Evolutionary conservation across 352 stramenopile genomes (phyloP), one percentile per base, ranked within the genome.

Genomic region (Hyaloperonospora brassicae): DNA sequence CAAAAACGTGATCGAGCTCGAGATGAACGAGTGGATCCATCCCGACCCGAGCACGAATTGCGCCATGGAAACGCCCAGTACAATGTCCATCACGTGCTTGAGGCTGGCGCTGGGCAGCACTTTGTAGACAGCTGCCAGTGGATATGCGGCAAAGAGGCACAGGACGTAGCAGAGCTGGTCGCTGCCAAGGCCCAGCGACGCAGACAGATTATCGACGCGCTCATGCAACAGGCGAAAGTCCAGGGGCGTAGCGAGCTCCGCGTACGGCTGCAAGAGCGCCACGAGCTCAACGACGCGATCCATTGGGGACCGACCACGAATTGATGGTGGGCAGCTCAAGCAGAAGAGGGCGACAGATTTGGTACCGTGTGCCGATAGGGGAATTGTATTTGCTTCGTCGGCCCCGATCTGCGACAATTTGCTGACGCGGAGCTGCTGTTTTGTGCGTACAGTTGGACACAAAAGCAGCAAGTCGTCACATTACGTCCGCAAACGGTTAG

Each of bases 11-110:
- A 97, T 52, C 5, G 92, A 52, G 1, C 86, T 82, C 54, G 89
- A 92, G 41, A 98, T 66, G 25, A 98, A 76, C 49, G 96, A 97
- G 70, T 98, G 93, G 39, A 98, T 84, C 94, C 95, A 98, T n/a
- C 79, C 73, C 0, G 76, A 72, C 38, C 90, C 89, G 58, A 95
- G 73, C 11, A 96, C 95, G 61, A 97, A 97, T 65, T 98, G 94
- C 13, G 97, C 88, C 22, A 98, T 78, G 47, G 84, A 92, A 9
- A 97, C 73, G 39, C 95, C 95, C 21, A 97, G 72, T 22, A 90
- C 47, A 38, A 98, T 87, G 55, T 93, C 89, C 62, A 97, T 93
- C 8, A 91, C n/a, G 60, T 98, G 93, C 74, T 97, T 97, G 31
- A 85, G 52, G 23, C 79, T 83, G 14, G 84, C 70, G 39, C 78